Evolutionary conservation across 2,329 filamentous ascomycete genomes (phyloP), one percentile per base, ranked within the genome.

Genomic region (Cercospora berteroae): DNA sequence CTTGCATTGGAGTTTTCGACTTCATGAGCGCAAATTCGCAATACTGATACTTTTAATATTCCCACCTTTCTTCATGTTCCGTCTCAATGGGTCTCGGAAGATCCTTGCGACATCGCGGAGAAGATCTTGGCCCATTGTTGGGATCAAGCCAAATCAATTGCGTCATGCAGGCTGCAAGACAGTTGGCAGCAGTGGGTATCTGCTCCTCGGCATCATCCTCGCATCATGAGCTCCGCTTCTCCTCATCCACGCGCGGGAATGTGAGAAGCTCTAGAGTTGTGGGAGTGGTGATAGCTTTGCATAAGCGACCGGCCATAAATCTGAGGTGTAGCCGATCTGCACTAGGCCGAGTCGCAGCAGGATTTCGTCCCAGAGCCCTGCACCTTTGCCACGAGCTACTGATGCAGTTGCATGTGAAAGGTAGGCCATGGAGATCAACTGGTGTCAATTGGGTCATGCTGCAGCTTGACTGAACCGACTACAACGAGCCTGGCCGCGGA

Each of bases 151-250:
- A 13, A 58, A 39, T 64, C 50, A 44, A 61, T 61, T 61, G 59
- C 59, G 59, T 61, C 61, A 64, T 55, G 50, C 61, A 44, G 13
- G 29, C 50, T 20, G 31, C 55, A 58, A 20, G 55, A 64, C 36
- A 42, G 23, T 58, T 58, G 52, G 60, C 44, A 57, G 55, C 25
- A n/a, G 44, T 55, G 48, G 48, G 13, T 27, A 13, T 23, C 29
- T 36, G 55, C 29, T 44, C 50, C 33, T 64, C 50, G 61, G 61
- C 61, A 64, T 57, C 61, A 64, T 64, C 20, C 7, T 64, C 50
- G 52, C 61, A 64, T 64, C 61, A 64, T 58, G 36, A 58, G 50
- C 60, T 61, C 60, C 44, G 23, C 60, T 27, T 63, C 60, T 63
- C 27, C 44, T 48, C 44, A 55, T 33, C 44, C n/a, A 48, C 9